Base-by-base conservation (phyloP, 1,284 basidiomycete genomes). In the Rhizoctonia solani region DNA sequence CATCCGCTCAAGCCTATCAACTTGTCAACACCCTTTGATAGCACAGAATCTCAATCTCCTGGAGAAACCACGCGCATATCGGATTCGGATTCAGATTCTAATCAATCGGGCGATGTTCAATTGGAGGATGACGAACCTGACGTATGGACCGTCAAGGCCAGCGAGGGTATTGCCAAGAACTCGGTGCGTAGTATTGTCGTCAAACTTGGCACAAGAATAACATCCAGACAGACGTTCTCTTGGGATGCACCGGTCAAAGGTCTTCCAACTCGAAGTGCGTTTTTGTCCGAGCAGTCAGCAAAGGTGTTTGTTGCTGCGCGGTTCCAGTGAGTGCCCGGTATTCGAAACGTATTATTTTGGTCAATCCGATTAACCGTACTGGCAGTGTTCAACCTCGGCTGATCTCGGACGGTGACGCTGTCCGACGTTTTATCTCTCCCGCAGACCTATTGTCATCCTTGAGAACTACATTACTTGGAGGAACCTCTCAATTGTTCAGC, bases 71-170 rank as follows among this genome's bases (percentile, higher is more conserved):
- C 44, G 8, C 8, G 19, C 19, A 39, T 8, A 39, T 8, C 9
- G 9, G 44, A 46, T 9, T 9, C 8, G 6, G 44, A 46, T 19
- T 6, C 19, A 19, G 44, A 46, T 19, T 46, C 44, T 46, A 19
- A 11, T 19, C 44, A 46, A 11, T 19, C 14, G 27, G 46, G 25
- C 14, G 46, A 39, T n/a, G 23, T 46, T 16, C 29, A 49, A 1
- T 29, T n/a, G 6, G 56, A 61, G 29, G 46, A 61, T 8, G n/a
- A 23, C 6, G 56, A 37, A 34, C 21, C 46, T 14, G 56, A 61
- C 42, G 71, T 87, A 79, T 44, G 88, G 77, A 73, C 90, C 90
- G 23, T 89, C 84, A 66, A 92, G 82, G 8, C 89, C 89, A 39
- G 90, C 86, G 0, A 87, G 79, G 13, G 81, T 79, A 61, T 88